Percentiles rank a stretch among this genome's conserved stretches.
These are phyloP conservation scores for Lentinula boryana DNA, from an alignment of 768 basidiomycete genomes.

Conservation along the genomic window DNA sequence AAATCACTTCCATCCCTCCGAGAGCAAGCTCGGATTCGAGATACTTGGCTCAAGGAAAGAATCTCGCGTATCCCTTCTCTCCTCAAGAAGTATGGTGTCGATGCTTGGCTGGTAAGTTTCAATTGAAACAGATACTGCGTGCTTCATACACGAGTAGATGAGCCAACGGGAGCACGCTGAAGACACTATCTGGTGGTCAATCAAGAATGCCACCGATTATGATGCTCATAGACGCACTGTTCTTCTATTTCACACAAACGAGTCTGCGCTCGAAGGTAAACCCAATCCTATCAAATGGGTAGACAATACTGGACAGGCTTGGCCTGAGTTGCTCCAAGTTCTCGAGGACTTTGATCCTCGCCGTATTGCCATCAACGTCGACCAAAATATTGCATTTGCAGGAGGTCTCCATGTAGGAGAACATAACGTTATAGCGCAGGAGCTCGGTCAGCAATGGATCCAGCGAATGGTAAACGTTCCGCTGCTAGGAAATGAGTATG, in stretches of 20 bases:
- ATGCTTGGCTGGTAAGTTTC: constrained; percentile 34
- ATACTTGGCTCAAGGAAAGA: constrained; percentile 34
- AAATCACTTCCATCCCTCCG: constrained; percentile 30
- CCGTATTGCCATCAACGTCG: constrained; percentile 40
- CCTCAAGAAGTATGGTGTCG: constrained; percentile 34
- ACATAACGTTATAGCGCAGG: constrained; percentile 26
- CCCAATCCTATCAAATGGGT: constrained; percentile 42
- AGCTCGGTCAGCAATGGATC: constrained; percentile 38
- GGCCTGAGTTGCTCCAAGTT: constrained; percentile 34
- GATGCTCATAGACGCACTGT: constrained; percentile 43
- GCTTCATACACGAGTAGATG: constrained; percentile 22
- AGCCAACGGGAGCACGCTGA: constrained; percentile 47
- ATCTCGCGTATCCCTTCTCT: constrained; percentile 34
- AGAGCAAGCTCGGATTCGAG: constrained; percentile 32
- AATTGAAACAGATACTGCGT: not conserved
- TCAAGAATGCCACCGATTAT: constrained; percentile 43
- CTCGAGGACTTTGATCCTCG: constrained; percentile 30
- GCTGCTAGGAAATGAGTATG: constrained; percentile 42
- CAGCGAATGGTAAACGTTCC: constrained; percentile 31
- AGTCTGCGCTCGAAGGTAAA: constrained; percentile 19
- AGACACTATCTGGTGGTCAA: constrained; percentile 47
- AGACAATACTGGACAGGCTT: constrained; percentile 43
- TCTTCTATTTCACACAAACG: constrained; percentile 42
- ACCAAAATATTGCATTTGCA: constrained; percentile 39
- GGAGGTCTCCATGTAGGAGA: constrained; percentile 48